Base-by-base conservation (phyloP, 2,329 filamentous ascomycete species). In the Dactylellina cionopaga region DNA sequence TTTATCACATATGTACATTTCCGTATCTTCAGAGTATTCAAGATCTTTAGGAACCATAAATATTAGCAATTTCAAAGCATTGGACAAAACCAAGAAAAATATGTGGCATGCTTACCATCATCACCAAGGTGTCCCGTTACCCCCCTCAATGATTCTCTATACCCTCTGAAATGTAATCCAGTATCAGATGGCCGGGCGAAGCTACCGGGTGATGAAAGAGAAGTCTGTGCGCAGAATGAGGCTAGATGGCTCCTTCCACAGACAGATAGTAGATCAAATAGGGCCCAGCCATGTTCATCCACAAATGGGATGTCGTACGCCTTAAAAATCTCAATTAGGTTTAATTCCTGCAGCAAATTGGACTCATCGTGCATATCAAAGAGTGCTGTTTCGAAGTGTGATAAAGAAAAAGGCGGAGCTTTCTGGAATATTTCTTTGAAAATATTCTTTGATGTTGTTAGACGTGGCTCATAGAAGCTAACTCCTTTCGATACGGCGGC, bases 241-340 rank as follows among this genome's bases (percentile, higher is more conserved):
- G 35, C 52, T n/a, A 43, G 25, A 43, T 43, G 33, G 3, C 5
- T n/a, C 29, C 35, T 27, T 13, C 17, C n/a, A 22, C 24, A 37
- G 3, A 22, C 15, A 2, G 27, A 44, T 2, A 59, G 22, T 9
- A 59, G 5, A 24, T 59, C 54, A 17, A 33, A 47, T 44, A 59
- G 7, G 24, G 39, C 33, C 54, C 54, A 59, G 11, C 54, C 54
- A 19, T 59, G 25, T 19, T 44, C 24, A 17, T 62, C 56, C n/a
- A 25, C 17, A 3, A 31, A 51, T 4, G 44, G 15, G 39, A 11
- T 5, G 4, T 46, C 55, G 11, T 35, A 49, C 25, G 17, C 17
- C 27, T 27, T 47, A 11, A 60, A 35, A 9, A 60, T 27, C 11
- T 62, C 44, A 3, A 15, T 11, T 3, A 60, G 15, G 15, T 33